A percentile compares a stretch with the other conserved stretches of the same genome.
These are phyloP conservation scores for Entomortierella chlamydospora DNA, from an alignment of 192 early-diverging fungal species.

Conservation along the genomic window DNA sequence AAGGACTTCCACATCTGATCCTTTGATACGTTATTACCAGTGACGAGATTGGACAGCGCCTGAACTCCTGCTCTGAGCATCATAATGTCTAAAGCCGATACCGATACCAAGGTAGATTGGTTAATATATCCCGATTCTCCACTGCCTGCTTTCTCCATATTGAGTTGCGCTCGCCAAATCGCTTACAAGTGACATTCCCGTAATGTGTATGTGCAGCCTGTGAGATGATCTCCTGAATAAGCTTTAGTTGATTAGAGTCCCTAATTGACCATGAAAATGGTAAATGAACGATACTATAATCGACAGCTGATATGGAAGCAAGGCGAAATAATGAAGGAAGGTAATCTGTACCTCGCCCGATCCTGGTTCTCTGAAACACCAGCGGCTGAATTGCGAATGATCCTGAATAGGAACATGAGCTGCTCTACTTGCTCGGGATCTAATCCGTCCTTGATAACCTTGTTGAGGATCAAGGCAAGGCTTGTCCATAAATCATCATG, in stretches of 20 bases:
- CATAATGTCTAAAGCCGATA: constrained; percentile 36
- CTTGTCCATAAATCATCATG: constrained; percentile 5
- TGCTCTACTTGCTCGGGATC: constrained; percentile 26
- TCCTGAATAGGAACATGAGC: constrained; percentile 37
- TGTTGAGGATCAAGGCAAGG: constrained; percentile 3
- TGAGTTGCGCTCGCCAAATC: too few relatives aligned
- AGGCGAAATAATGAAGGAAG: background rate
- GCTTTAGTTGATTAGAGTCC: background rate
- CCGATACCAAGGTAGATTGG: too few relatives aligned
- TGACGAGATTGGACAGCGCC: constrained; percentile 59
- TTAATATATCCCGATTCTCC: too few relatives aligned
- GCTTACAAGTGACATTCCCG: constrained; percentile 36
- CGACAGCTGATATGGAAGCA: background rate
- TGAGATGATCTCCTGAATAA: constrained; percentile 36
- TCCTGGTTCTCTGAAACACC: constrained; percentile 26
- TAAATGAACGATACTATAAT: background rate
- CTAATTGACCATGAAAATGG: background rate
- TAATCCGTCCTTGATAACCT: constrained; percentile 17
- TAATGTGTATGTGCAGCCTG: constrained; percentile 51
- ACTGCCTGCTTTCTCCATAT: too few relatives aligned
- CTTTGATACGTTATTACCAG: constrained; percentile 51
- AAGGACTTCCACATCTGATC: constrained; percentile 41
- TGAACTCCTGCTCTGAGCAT: constrained; percentile 57
- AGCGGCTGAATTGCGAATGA: constrained; percentile 33
- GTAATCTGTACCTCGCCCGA: constrained; percentile 30